Evolutionary conservation across 768 basidiomycete genomes (phyloP).

Genomic region (Mycena olivaceomarginata): DNA sequence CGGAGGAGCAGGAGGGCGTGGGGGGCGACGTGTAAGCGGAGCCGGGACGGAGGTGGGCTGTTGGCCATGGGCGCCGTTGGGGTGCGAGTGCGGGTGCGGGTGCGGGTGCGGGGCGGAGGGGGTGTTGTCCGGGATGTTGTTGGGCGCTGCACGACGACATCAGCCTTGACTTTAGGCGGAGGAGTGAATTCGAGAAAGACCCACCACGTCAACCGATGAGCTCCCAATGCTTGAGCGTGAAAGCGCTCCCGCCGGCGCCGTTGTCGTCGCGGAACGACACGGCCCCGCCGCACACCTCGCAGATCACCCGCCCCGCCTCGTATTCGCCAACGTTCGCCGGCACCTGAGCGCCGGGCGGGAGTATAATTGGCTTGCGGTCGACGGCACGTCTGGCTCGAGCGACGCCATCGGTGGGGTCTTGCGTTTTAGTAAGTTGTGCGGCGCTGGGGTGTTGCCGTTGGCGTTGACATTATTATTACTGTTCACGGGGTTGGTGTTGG

Average conservation of each 20-base stretch:
- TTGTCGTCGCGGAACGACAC: constrained; percentile 86
- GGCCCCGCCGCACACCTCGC: constrained; percentile 76
- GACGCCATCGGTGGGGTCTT: constrained; percentile 32
- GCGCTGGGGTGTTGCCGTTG: neutral
- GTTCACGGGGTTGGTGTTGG: too few species aligned
- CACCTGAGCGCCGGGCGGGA: constrained; percentile 38
- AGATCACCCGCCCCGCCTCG: constrained; percentile 78
- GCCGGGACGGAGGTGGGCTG: too few species aligned
- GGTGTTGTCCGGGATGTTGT: neutral
- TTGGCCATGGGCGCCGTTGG: neutral
- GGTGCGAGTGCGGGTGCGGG: neutral
- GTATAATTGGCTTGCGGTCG: constrained; percentile 38
- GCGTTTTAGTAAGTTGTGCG: constrained; percentile 34
- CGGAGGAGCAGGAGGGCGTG: neutral
- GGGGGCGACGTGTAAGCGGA: neutral
- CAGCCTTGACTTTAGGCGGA: neutral
- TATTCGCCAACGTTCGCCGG: constrained; percentile 67
- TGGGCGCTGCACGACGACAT: neutral
- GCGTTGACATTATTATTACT: neutral
- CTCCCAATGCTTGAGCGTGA: constrained; percentile 84
- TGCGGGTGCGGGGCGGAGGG: neutral
- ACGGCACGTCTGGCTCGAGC: neutral
- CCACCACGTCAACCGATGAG: constrained; percentile 78
- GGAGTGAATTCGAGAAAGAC: constrained; percentile 43
- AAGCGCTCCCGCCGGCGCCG: constrained; percentile 71